phyloP scores from a whole-genome alignment of 208 protist species.

The Leishmania gerbilli region DNA sequence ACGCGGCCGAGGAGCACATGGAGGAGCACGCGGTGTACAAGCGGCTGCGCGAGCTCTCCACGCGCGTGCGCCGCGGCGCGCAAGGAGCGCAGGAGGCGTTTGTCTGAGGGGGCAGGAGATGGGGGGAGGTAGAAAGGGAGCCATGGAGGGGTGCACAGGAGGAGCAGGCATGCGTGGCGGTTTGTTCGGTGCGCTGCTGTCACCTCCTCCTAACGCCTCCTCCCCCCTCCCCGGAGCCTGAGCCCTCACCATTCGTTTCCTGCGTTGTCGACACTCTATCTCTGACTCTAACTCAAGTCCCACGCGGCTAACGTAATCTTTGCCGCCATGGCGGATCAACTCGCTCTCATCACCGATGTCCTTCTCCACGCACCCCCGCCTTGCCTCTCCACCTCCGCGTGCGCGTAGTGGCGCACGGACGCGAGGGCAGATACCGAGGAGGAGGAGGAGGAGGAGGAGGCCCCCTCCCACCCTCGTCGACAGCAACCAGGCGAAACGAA shows the following conservation, averaged over 20 bases:
- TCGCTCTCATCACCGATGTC: background rate
- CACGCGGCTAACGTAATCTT: background rate
- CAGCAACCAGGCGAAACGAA: background rate
- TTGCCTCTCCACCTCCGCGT: background rate
- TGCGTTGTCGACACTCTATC: background rate
- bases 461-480: background rate
- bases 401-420: background rate
- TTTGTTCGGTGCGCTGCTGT: background rate
- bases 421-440: background rate
- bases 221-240: background rate
- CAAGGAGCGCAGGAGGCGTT: conserved; percentile 56
- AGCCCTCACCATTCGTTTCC: too few relatives aligned
- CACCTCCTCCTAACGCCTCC: background rate
- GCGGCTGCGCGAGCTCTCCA: conserved; percentile 48
- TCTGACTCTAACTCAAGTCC: background rate
- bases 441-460: background rate
- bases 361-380: background rate
- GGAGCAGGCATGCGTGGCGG: background rate
- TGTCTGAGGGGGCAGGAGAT: background rate
- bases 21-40: conserved; percentile 42
- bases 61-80: conserved; percentile 37
- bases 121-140: background rate
- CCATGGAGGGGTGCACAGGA: background rate
- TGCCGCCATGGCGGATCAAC: background rate
- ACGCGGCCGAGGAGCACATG: conserved; percentile 79